Percentiles rank a stretch among this genome's conserved stretches.
phyloP scores from a whole-genome alignment of 768 basidiomycete species.

The Russula emetica region DNA sequence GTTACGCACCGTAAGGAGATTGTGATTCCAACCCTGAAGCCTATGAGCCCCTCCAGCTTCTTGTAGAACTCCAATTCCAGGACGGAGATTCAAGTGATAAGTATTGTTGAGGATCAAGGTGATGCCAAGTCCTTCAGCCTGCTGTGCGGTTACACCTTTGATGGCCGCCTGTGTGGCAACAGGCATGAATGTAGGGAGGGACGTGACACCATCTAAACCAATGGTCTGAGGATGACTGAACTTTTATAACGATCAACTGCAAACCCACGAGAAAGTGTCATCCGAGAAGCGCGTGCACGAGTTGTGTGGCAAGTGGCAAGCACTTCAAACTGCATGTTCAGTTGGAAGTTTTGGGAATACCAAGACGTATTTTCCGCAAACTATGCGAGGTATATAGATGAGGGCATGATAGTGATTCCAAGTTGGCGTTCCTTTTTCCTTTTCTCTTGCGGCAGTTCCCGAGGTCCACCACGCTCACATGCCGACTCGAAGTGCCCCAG shows the following conservation, averaged over 20 bases:
- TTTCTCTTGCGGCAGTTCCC: background rate
- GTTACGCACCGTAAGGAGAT: constrained; percentile 67
- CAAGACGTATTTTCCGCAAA: background rate
- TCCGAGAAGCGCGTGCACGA: constrained; percentile 75
- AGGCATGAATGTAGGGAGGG: constrained; percentile 90
- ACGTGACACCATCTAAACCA: constrained; percentile 65
- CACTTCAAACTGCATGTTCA: constrained; percentile 75
- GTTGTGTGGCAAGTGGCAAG: constrained; percentile 80
- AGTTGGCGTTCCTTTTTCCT: too few species aligned
- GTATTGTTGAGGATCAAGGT: constrained; percentile 87
- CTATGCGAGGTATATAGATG: background rate
- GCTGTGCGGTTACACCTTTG: constrained; percentile 83
- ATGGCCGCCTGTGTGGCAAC: constrained; percentile 91
- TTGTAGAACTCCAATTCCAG: constrained; percentile 68
- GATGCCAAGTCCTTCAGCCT: constrained; percentile 76
- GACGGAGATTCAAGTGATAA: constrained; percentile 84
- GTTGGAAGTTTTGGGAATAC: background rate
- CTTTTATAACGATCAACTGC: background rate
- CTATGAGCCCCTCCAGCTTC: constrained; percentile 81
- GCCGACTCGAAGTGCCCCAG: too few species aligned
- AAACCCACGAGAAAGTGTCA: constrained; percentile 73
- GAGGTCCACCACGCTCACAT: background rate
- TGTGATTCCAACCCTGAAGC: constrained; percentile 85
- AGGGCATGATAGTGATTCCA: background rate
- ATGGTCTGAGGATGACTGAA: constrained; percentile 15